Base-by-base conservation (phyloP, 768 basidiomycete genomes). In the Suillus alpinus region DNA sequence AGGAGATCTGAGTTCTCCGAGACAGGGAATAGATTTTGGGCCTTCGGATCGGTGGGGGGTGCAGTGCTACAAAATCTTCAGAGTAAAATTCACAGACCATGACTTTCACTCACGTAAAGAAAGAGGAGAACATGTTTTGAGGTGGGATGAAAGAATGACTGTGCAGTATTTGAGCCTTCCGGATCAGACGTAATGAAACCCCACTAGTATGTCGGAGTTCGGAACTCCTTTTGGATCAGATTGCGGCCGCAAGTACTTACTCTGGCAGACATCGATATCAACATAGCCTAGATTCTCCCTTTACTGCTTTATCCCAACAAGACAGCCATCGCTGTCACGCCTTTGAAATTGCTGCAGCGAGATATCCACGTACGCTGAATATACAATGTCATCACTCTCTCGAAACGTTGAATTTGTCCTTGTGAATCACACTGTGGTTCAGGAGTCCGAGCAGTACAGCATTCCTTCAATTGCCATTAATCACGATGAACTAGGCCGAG, bases 1-100 rank as follows among this genome's bases (percentile, higher is more conserved):
- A 85, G 87, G 51, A 89, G 74, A 65, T 91, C 84, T 7, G 80
- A 77, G 13, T 80, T 76, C 47, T 81, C 72, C 5, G 92, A 86
- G 62, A 95, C 89, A 3, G 95, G 88, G 68, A 89, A 88, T 68
- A 98, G 86, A 69, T 91, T 98, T 52, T 86, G 87, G 1, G 91
- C 88, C 40, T 75, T 80, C 29, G 87, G 81, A 69, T 91, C 86
- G 65, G 77, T 79, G 57, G 87, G 78, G 60, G 86, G 70, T 31
- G 81, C 68, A 50, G 85, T 85, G 67, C 84, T 87, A 68, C 31
- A 58, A 43, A 39, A 29, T 6, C 29, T 46, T 73, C 52, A 72
- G 65, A 60, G 44, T 6, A 29, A 26, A 36, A 44, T 37, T n/a
- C 61, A 52, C 8, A 39, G 59, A 56, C 6, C 6, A 56, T 9